Percentiles rank a stretch among this genome's conserved stretches.
Evolutionary conservation across 306 rosid species (phyloP).

Genomic region (Aeschynomene evenia): DNA sequence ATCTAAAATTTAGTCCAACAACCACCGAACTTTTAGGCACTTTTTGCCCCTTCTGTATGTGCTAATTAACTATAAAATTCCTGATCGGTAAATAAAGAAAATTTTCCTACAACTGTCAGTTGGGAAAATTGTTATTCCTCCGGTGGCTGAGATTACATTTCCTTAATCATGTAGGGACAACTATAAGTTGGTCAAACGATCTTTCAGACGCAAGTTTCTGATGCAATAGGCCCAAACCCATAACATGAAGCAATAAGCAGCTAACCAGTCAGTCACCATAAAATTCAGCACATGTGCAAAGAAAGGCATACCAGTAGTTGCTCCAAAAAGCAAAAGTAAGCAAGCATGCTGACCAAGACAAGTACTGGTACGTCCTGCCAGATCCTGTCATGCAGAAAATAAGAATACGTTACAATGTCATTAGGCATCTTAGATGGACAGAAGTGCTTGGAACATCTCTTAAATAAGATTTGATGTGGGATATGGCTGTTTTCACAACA

Average conservation of each 20-base stretch:
- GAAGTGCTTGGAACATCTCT: neutral
- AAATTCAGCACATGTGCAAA: neutral
- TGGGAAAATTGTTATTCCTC: slow-evolving; percentile 4
- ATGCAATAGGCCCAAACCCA: slow-evolving; percentile 10
- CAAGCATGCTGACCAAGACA: slow-evolving; percentile 85
- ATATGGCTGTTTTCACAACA: neutral
- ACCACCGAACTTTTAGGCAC: neutral
- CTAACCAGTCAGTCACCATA: slow-evolving; percentile 3
- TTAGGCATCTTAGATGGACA: slow-evolving; percentile 8
- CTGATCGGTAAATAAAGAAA: neutral
- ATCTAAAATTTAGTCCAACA: slow-evolving; percentile 1
- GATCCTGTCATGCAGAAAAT: slow-evolving; percentile 55
- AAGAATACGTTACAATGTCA: slow-evolving; percentile 12
- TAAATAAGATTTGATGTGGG: neutral
- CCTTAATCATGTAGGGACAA: slow-evolving; percentile 1
- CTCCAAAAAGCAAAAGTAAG: slow-evolving; percentile 92
- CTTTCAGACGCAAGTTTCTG: neutral
- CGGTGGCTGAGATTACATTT: slow-evolving; percentile 2
- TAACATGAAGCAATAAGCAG: slow-evolving; percentile 9
- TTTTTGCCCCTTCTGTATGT: neutral
- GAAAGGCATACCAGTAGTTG: slow-evolving; percentile 75
- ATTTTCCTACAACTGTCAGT: neutral
- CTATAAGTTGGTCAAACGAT: slow-evolving; percentile 4
- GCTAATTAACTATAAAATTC: neutral
- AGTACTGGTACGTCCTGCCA: slow-evolving; percentile 81